Conservation (phyloP, 257 asterid genomes). For the Primulina eburnea region DNA sequence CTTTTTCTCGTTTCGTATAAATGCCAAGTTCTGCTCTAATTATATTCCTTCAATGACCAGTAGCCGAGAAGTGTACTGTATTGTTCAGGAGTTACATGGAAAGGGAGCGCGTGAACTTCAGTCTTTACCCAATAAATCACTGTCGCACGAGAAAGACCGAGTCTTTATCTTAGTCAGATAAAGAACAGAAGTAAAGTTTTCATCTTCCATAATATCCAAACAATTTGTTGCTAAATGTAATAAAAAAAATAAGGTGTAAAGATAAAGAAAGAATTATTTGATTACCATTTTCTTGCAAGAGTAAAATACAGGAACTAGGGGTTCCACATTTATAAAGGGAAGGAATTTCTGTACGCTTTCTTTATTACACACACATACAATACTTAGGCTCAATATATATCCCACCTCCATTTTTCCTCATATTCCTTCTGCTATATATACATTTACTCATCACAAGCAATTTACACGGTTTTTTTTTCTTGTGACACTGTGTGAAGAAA, state of each 20-base stretch:
- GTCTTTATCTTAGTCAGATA: constrained; percentile 26
- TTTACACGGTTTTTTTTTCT: background rate
- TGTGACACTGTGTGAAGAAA: background rate
- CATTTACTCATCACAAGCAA: constrained; percentile 8
- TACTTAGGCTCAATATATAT: background rate
- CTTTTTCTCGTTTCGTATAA: constrained; percentile 6
- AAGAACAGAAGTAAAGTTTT: constrained; percentile 21
- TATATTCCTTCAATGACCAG: constrained; percentile 22
- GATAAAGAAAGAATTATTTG: constrained; percentile 27
- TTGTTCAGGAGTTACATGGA: background rate
- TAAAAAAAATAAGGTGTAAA: constrained; percentile 19
- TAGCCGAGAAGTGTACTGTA: constrained; percentile 12
- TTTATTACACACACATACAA: constrained; percentile 11
- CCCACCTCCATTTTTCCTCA: constrained; percentile 15
- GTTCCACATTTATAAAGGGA: constrained; percentile 28
- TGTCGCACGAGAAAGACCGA: constrained; percentile 33
- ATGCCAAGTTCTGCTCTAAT: constrained; percentile 11
- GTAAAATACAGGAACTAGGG: constrained; percentile 28
- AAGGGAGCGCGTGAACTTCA: constrained; percentile 28
- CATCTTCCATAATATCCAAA: constrained; percentile 4
- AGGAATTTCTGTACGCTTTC: constrained; percentile 19
- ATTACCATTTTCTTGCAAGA: constrained; percentile 40
- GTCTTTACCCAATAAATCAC: constrained; percentile 38
- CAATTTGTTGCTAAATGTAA: constrained; percentile 5
- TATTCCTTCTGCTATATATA: constrained; percentile 4